phyloP scores from a whole-genome alignment of 2,329 filamentous ascomycete genomes.

The Coniochaeta sp. region DNA sequence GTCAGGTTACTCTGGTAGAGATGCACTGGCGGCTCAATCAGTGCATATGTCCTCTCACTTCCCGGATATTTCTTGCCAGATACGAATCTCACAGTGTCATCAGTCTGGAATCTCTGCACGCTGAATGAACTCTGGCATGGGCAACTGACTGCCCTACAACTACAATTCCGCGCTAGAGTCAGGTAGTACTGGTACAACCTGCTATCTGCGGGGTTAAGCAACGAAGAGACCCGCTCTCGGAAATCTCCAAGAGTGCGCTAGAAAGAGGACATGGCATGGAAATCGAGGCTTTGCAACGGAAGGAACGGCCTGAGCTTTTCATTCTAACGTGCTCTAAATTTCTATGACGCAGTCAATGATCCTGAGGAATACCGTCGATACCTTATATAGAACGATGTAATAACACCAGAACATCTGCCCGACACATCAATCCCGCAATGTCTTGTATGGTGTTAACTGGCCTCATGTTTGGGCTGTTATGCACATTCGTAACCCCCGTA shows the following conservation, averaged over 20 bases:
- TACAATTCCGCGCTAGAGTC: background rate
- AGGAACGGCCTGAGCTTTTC: background rate
- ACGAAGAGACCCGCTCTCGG: background rate
- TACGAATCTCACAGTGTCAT: background rate
- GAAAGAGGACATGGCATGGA: too few species aligned
- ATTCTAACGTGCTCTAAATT: background rate
- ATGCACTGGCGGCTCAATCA: background rate
- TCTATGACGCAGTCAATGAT: background rate
- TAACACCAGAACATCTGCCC: too few species aligned
- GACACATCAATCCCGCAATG: too few species aligned
- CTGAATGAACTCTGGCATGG: background rate
- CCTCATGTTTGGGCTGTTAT: background rate
- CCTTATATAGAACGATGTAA: background rate
- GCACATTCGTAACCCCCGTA: background rate
- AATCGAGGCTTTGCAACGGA: background rate
- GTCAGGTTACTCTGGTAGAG: background rate
- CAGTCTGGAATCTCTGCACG: too few species aligned
- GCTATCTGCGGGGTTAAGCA: background rate
- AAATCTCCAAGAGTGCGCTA: slow-evolving; percentile 2
- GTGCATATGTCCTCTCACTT: background rate
- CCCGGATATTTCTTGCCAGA: slow-evolving; percentile 2
- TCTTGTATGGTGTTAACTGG: background rate
- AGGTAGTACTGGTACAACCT: background rate
- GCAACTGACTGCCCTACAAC: background rate
- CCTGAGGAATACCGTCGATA: background rate